Evolutionary conservation across 495 filamentous ascomycete species (phyloP).

Genomic region (Parmelia sp.): DNA sequence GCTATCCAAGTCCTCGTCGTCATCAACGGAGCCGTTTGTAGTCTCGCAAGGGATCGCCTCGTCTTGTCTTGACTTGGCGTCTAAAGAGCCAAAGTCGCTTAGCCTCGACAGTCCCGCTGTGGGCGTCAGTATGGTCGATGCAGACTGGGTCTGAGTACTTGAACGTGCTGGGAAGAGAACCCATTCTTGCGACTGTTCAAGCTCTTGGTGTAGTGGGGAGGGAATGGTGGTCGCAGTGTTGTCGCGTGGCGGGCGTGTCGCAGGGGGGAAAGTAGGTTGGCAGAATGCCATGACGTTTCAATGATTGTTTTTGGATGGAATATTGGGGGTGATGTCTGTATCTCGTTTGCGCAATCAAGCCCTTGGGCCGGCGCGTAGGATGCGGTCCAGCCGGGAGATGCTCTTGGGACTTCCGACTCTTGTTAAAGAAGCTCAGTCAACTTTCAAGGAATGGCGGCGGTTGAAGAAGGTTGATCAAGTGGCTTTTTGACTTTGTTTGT

Average conservation of each 20-base stretch:
- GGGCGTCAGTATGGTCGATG: slow-evolving; percentile 64
- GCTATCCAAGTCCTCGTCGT: slow-evolving; percentile 81
- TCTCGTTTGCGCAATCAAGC: not conserved
- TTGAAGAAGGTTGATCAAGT: not conserved
- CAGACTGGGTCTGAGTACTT: slow-evolving; percentile 58
- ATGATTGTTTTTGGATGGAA: not conserved
- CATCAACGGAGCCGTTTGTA: slow-evolving; percentile 52
- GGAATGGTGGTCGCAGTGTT: slow-evolving; percentile 35
- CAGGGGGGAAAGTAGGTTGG: slow-evolving; percentile 59
- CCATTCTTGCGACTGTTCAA: slow-evolving; percentile 85
- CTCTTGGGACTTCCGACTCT: not conserved
- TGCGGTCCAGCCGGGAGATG: not conserved
- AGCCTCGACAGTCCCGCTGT: slow-evolving; percentile 69
- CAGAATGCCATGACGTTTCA: slow-evolving; percentile 69
- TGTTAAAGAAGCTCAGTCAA: not conserved
- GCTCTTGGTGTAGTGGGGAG: slow-evolving; percentile 35
- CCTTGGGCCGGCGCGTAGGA: not conserved
- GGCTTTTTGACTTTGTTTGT: not conserved
- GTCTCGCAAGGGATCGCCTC: slow-evolving; percentile 46
- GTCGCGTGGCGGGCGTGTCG: slow-evolving; percentile 50
- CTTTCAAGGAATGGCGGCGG: not conserved
- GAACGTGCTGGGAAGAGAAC: slow-evolving; percentile 77
- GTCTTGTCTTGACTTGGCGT: slow-evolving; percentile 42
- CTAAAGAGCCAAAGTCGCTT: slow-evolving; percentile 81
- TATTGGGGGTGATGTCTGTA: not conserved